phyloP scores from a whole-genome alignment of 169 alveolate genomes.

The Eimeria zaria region DNA sequence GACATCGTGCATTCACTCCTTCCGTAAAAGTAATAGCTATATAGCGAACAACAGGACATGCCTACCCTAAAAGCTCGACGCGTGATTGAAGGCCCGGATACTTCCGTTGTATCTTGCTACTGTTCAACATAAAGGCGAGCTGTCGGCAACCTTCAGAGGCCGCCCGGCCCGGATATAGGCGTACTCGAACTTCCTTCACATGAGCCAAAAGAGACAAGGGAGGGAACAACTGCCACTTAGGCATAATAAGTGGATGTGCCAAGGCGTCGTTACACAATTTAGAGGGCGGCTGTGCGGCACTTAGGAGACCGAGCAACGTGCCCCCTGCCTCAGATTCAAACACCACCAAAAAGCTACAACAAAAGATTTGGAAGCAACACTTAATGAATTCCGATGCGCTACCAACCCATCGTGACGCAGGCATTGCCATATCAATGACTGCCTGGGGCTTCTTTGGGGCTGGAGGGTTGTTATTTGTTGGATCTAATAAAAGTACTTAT shows the following conservation, averaged over 20 bases:
- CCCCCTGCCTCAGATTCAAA: not conserved
- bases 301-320: not conserved
- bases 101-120: constrained; percentile 3
- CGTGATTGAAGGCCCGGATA: constrained; percentile 32
- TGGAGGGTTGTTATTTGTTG: constrained; percentile 14
- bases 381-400: not conserved
- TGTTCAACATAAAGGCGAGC: constrained; percentile 52
- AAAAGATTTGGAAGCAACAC: not conserved
- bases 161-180: constrained; percentile 55
- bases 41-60: not conserved
- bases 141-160: constrained; percentile 78
- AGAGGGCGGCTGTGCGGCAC: not conserved
- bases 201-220: constrained; percentile 32
- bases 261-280: not conserved
- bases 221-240: constrained; percentile 52
- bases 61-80: constrained; percentile 65
- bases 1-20: not conserved
- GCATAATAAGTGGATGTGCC: constrained; percentile 2
- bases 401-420: not conserved
- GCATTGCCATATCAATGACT: not conserved
- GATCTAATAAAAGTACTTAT: not conserved
- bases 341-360: not conserved
- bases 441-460: constrained; percentile 48
- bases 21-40: not conserved
- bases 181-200: constrained; percentile 58